Conservation (phyloP, 2,329 filamentous ascomycete genomes). For the Leptographium radiaticola region DNA sequence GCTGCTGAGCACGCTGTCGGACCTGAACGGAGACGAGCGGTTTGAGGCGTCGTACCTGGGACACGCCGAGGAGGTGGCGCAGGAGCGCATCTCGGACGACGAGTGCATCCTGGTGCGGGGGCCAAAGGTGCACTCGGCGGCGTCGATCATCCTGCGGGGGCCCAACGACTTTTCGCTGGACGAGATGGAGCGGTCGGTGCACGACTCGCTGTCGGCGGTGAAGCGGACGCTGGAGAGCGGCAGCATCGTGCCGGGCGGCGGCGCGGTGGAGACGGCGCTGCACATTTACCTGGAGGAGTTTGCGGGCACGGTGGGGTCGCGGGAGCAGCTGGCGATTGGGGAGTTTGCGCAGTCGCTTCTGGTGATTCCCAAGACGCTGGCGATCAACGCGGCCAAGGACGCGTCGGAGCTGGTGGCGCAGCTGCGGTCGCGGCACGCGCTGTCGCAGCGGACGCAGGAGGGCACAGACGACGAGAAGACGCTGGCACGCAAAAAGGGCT, state of each 20-base stretch:
- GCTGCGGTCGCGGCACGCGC: constrained; percentile 82
- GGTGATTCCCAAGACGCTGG: constrained; percentile 88
- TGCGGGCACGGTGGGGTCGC: constrained; percentile 88
- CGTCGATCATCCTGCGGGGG: constrained; percentile 90
- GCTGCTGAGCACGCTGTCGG: constrained; percentile 82
- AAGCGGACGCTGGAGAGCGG: constrained; percentile 96
- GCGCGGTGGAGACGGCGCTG: constrained; percentile 94
- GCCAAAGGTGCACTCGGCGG: constrained; percentile 85
- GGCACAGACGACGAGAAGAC: constrained; percentile 66
- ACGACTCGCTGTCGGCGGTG: constrained; percentile 91
- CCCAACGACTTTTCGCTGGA: constrained; percentile 94
- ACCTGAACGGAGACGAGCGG: constrained; percentile 93
- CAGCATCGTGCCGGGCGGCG: constrained; percentile 90
- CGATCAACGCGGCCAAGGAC: constrained; percentile 95
- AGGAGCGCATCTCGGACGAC: constrained; percentile 96
- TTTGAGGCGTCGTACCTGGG: constrained; percentile 87
- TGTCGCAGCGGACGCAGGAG: constrained; percentile 83
- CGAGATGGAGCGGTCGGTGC: constrained; percentile 97
- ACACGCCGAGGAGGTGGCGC: constrained; percentile 87
- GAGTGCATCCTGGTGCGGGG: constrained; percentile 96
- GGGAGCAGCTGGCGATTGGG: constrained; percentile 94
- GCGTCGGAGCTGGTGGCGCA: constrained; percentile 90
- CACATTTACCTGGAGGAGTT: constrained; percentile 99
- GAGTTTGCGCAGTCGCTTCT: constrained; percentile 94
- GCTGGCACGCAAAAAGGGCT: constrained; percentile 85